Evolutionary conservation across 23 red algal species (phyloP).

Genomic region (Gracilariopsis chorda): DNA sequence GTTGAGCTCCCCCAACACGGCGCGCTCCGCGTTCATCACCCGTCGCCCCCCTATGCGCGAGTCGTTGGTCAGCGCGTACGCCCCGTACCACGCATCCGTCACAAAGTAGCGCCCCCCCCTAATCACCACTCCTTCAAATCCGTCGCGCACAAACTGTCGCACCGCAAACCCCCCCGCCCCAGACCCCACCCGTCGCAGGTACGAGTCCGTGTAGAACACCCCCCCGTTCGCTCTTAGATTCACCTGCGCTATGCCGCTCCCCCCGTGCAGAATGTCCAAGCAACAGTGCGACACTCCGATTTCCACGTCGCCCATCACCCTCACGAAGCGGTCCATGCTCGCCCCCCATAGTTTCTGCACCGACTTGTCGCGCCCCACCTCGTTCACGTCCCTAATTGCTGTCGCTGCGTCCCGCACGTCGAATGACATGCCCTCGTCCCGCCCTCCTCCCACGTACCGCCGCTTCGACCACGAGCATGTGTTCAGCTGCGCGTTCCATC

Average conservation of each 20-base stretch:
- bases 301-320: neutral
- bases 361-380: neutral
- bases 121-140: neutral
- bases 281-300: constrained; percentile 1
- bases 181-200: neutral
- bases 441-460: neutral
- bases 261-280: neutral
- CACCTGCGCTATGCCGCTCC: neutral
- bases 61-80: neutral
- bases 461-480: constrained; percentile 22
- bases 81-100: neutral
- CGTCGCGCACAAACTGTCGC: neutral
- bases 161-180: neutral
- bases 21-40: neutral
- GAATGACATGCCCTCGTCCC: constrained; percentile 2
- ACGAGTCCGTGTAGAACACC: constrained; percentile 44
- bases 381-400: neutral
- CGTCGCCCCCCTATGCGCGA: neutral
- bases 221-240: neutral
- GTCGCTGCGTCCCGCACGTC: constrained; percentile 37
- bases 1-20: neutral
- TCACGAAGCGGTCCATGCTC: neutral
- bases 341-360: neutral
- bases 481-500: constrained; percentile 35
- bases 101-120: neutral